A percentile compares a stretch with the other conserved stretches of the same genome.
Conservation (phyloP, 192 early-diverging fungal genomes). For the Entomortierella parvispora region DNA sequence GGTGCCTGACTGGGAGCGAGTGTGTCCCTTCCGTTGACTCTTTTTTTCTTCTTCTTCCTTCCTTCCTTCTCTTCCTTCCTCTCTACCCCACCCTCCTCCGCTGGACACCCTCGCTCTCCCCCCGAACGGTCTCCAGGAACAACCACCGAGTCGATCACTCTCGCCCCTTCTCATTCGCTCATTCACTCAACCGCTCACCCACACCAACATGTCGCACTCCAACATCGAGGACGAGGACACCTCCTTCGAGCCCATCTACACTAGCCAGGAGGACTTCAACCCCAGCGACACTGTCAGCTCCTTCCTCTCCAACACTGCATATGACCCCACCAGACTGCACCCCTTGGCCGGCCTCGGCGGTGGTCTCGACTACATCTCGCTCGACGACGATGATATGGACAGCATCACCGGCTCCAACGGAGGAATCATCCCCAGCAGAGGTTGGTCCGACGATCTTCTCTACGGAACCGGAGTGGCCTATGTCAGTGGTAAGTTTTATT, state of each 20-base stretch:
- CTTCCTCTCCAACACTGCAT: slow-evolving; percentile 59
- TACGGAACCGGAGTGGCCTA: slow-evolving; percentile 87
- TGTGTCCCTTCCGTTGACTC: neutral
- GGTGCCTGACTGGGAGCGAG: too few relatives aligned
- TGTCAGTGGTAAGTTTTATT: slow-evolving; percentile 61
- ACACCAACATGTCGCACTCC: slow-evolving; percentile 33
- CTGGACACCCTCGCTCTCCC: neutral
- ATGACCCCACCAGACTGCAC: slow-evolving; percentile 56
- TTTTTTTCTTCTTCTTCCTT: neutral
- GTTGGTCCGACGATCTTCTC: slow-evolving; percentile 84
- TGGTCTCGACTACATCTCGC: slow-evolving; percentile 65
- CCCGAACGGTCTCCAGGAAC: neutral
- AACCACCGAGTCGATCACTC: too few relatives aligned
- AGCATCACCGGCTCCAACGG: slow-evolving; percentile 43
- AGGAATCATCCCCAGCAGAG: slow-evolving; percentile 75
- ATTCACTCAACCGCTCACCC: neutral
- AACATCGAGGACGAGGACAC: slow-evolving; percentile 50
- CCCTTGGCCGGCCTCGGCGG: slow-evolving; percentile 63
- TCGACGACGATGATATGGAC: slow-evolving; percentile 49
- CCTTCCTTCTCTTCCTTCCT: neutral
- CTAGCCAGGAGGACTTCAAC: slow-evolving; percentile 54
- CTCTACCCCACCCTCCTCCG: neutral
- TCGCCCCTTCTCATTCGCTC: too few relatives aligned
- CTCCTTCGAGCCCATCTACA: slow-evolving; percentile 44
- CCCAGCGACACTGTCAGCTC: slow-evolving; percentile 59